Base-by-base conservation (phyloP, 192 early-diverging fungal species). In the Backusella sp. region DNA sequence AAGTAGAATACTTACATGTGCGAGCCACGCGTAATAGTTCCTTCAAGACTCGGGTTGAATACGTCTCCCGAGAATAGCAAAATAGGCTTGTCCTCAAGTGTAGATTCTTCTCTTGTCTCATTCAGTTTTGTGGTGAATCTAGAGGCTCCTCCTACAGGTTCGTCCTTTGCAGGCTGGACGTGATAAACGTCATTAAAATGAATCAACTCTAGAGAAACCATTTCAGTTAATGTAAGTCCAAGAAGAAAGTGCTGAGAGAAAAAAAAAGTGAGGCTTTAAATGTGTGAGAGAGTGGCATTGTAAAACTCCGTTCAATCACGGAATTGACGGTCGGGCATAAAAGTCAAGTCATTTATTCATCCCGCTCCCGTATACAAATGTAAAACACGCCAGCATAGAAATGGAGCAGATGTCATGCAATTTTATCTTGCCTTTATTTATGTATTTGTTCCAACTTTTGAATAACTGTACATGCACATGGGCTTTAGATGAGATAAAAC, bases 111-210 rank as follows among this genome's bases (percentile, higher is more conserved):
- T 36, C 84, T 79, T 17, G 44, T 37, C 36, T 74, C 15, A 68
- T 86, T 82, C 17, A 92, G 19, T 6, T 80, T 73, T 0, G 74
- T 84, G n/a, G 84, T 82, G 65, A 92, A 92, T 8, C 90, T 79
- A 41, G 91, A 84, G 0, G 89, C 91, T 19, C 91, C 91, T 34
- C 91, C 91, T 14, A 91, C 82, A 11, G 91, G 90, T 46, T 91
- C 90, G 3, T 75, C 69, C 35, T 82, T 84, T n/a, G 69, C 46
- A 1, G 89, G 76, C 9, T 77, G 66, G 1, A 90, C 85, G 30
- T 92, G 84, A 66, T 92, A 92, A 26, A 90, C 88, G 66, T 92
- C 91, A 79, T 92, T 92, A 32, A 91, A 91, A 68, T 92, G 91
- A 56, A 92, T 70, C 23, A 91, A 67, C 39, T 83, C 70, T 19